Evolutionary conservation across 768 basidiomycete genomes (phyloP), one percentile per base, ranked within the genome.

Genomic region (Mycena polygramma): DNA sequence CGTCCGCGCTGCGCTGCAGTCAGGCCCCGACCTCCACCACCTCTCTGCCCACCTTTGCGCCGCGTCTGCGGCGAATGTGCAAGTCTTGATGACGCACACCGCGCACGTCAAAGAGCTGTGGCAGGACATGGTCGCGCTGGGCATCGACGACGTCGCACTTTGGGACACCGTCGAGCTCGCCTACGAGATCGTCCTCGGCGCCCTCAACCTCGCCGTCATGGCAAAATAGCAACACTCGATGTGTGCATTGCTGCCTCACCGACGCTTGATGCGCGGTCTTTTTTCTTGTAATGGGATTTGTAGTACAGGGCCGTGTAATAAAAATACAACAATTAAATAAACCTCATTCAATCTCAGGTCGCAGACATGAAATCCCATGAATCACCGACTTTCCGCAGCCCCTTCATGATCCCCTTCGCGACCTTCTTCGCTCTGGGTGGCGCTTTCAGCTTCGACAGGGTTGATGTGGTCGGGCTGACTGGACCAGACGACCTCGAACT

Each of bases 111-210:
- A 91, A 74, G 94, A 92, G 70, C 82, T 95, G 24, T 96, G 94
- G 94, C 89, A 90, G 73, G 92, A 94, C 77, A 88, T 90, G 76
- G 90, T 90, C 59, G 87, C 89, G 14, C 88, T 95, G 46, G 94
- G 94, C 24, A 77, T 95, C 9, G 86, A 87, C 72, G 92, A 94
- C 74, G 85, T 87, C 45, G 89, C 90, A 64, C 82, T 95, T 45
- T 96, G 94, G 94, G 88, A 90, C 63, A 88, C 89, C 39, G 82
- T 96, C 73, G 91, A 94, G 74, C 86, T 91, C 72, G 92, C 93
- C 24, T 95, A 93, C 92, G 91, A 93, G 75, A 86, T 94, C 75
- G 85, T 94, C 52, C 83, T 88, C 52, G 86, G 86, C 45, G 87
- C 87, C 1, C 81, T 89, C 71, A 87, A 86, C 74, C 76, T 87